Conservation (phyloP, 176 grass and related monocot species). For the Carex kokanica region DNA sequence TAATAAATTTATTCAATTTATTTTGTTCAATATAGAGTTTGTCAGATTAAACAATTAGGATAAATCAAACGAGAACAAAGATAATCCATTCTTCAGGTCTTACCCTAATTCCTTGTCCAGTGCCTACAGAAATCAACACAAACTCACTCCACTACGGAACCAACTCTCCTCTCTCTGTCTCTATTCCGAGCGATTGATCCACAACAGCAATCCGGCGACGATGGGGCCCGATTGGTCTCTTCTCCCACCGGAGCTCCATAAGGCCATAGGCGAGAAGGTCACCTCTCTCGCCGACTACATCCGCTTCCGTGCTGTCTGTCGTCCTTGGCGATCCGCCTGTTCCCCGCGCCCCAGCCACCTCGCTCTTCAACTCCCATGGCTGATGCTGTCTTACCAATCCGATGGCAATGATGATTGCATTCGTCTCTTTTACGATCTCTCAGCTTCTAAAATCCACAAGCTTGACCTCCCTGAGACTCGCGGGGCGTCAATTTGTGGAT, state of each 20-base stretch:
- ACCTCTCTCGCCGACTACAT: background rate
- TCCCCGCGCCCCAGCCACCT: background rate
- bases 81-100: too few species aligned
- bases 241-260: background rate
- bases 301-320: background rate
- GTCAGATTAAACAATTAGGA: too few species aligned
- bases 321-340: background rate
- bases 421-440: background rate
- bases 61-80: too few species aligned
- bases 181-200: too few species aligned
- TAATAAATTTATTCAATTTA: too few species aligned
- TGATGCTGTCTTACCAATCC: background rate
- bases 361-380: background rate
- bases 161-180: too few species aligned
- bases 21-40: too few species aligned
- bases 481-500: background rate
- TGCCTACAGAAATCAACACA: too few species aligned
- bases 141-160: too few species aligned
- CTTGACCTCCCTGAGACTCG: constrained; percentile 5
- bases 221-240: background rate
- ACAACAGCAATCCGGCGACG: too few species aligned
- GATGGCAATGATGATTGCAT: background rate
- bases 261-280: background rate
- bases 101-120: too few species aligned
- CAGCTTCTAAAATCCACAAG: too few species aligned